A percentile compares a stretch with the other conserved stretches of the same genome.
These are phyloP conservation scores for Sphagnum fallax DNA, from an alignment of 228 moss, liverwort and hornwort genomes.

Conservation along the genomic window DNA sequence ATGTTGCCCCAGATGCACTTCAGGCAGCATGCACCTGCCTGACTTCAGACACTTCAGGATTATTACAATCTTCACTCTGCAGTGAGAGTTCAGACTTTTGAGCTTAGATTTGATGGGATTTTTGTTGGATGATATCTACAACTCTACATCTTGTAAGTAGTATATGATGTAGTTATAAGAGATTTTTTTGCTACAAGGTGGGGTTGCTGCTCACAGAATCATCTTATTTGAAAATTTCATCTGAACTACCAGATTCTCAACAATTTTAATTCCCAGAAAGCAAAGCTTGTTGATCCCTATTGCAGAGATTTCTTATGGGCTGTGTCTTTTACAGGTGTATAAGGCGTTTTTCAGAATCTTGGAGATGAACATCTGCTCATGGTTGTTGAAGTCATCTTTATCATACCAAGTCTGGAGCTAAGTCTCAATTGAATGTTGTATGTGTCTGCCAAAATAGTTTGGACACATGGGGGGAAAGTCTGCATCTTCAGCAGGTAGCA, in stretches of 20 bases:
- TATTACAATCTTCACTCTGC: neutral
- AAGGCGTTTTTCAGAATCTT: slow-evolving; percentile 59
- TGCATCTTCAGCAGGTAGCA: slow-evolving; percentile 17
- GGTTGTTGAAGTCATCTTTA: slow-evolving; percentile 72
- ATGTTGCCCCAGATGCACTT: slow-evolving; percentile 59
- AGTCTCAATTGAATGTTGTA: slow-evolving; percentile 45
- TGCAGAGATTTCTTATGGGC: too few species aligned
- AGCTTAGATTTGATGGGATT: neutral
- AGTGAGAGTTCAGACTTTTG: too few species aligned
- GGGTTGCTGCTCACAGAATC: too few species aligned
- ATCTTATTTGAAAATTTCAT: too few species aligned
- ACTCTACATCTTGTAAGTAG: neutral
- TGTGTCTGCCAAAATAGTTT: slow-evolving; percentile 58
- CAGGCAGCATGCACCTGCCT: slow-evolving; percentile 73
- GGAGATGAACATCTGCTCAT: slow-evolving; percentile 63
- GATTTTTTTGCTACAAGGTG: too few species aligned
- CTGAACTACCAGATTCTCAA: too few species aligned
- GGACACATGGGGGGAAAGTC: slow-evolving; percentile 49
- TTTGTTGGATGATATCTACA: neutral
- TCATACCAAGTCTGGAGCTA: slow-evolving; percentile 76
- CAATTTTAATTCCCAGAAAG: slow-evolving; percentile 50
- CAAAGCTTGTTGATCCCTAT: slow-evolving; percentile 22
- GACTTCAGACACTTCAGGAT: neutral
- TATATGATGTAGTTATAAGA: neutral
- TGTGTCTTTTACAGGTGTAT: slow-evolving; percentile 13